These are phyloP conservation scores for Penicillium rolfsii DNA, from an alignment of 2,329 filamentous ascomycete species.

Conservation along the genomic window DNA sequence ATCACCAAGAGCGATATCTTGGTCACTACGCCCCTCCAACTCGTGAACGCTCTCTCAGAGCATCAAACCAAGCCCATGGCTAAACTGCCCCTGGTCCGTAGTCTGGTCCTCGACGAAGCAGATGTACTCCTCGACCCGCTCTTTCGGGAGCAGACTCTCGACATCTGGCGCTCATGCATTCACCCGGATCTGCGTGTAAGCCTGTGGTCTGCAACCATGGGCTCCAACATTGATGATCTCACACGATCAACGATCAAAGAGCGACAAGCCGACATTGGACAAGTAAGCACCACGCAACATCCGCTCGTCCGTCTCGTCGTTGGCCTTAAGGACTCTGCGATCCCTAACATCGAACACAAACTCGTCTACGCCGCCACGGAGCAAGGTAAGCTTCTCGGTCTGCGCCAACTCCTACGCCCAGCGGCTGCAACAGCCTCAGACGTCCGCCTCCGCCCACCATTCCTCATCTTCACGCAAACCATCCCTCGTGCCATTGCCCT, in stretches of 20 bases:
- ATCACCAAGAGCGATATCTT: conserved; percentile 76
- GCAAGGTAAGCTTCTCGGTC: conserved; percentile 86
- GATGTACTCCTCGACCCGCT: conserved; percentile 91
- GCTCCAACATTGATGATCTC: conserved; percentile 83
- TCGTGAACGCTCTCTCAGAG: conserved; percentile 72
- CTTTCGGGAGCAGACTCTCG: conserved; percentile 85
- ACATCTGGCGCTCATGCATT: conserved; percentile 79
- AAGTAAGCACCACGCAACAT: conserved; percentile 28
- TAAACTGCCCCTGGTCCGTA: conserved; percentile 68
- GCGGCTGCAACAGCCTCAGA: conserved; percentile 55
- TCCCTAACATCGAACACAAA: conserved; percentile 88
- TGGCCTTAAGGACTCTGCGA: conserved; percentile 93
- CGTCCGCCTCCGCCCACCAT: conserved; percentile 73
- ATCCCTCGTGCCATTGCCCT: conserved; percentile 87
- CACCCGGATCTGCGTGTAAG: conserved; percentile 71
- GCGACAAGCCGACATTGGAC: conserved; percentile 44
- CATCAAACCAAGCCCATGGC: conserved; percentile 49
- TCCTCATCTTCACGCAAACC: conserved; percentile 94
- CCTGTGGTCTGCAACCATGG: conserved; percentile 97
- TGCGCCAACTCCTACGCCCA: conserved; percentile 87
- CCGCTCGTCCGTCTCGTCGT: conserved; percentile 82
- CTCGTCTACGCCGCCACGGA: conserved; percentile 91
- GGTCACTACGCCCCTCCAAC: conserved; percentile 76
- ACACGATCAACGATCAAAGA: conserved; percentile 68
- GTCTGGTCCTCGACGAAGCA: conserved; percentile 86